Evolutionary conservation across 768 basidiomycete genomes (phyloP).

Genomic region (Collybia nuda): DNA sequence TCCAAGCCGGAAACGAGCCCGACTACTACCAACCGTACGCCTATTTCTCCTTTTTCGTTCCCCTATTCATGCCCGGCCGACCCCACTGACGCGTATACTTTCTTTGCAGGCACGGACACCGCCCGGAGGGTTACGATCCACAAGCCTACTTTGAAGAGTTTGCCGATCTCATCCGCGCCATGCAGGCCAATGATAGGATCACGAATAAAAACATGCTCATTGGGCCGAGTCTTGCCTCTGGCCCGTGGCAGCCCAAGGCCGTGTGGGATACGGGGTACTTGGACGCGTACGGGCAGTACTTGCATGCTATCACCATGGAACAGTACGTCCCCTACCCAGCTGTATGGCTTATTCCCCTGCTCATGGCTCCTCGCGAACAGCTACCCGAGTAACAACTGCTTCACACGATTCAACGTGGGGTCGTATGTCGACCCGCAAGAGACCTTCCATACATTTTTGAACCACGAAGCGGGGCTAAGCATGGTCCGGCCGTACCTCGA

Average conservation of each 20-base stretch:
- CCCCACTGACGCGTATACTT: too few relatives aligned
- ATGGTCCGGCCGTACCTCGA: conserved; percentile 54
- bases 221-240: conserved; percentile 51
- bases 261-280: conserved; percentile 56
- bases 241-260: conserved; percentile 51
- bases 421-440: conserved; percentile 38
- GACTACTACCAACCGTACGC: conserved; percentile 38
- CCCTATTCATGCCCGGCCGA: too few relatives aligned
- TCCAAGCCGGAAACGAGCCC: conserved; percentile 72
- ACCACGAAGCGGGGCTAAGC: conserved; percentile 49
- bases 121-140: background rate
- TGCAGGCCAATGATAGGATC: conserved; percentile 36
- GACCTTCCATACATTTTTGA: conserved; percentile 58
- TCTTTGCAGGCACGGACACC: background rate
- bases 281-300: background rate
- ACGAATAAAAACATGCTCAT: conserved; percentile 47
- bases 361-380: conserved; percentile 34
- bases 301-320: conserved; percentile 45
- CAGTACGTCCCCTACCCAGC: conserved; percentile 44
- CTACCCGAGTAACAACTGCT: conserved; percentile 63
- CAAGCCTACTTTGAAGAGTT: conserved; percentile 51
- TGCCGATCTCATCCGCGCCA: conserved; percentile 41
- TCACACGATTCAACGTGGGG: conserved; percentile 43
- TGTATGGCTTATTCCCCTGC: conserved; percentile 16
- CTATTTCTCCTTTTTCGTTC: too few relatives aligned